Base-by-base conservation (phyloP, 2,329 filamentous ascomycete species). In the Microdochium paspali region DNA sequence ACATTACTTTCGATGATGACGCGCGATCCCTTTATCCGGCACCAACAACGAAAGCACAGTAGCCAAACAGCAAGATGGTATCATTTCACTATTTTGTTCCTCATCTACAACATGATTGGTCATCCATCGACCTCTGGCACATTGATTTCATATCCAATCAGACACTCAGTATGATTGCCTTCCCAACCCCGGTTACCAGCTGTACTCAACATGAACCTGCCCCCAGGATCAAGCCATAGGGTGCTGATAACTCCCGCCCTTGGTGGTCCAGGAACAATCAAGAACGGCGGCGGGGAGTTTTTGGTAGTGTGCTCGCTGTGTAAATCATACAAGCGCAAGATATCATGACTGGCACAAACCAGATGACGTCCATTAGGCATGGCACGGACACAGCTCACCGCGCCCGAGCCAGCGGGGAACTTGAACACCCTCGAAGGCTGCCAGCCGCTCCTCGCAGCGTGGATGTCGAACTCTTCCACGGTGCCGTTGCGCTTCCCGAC, bases 131-230 rank as follows among this genome's bases (percentile, higher is more conserved):
- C n/a, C 24, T 24, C 20, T 13, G 56, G 55, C 3, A 77, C 71
- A 10, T 70, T 71, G 55, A 98, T 95, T 68, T 98, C 93, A 65
- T 98, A 98, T 15, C 93, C 93, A 47, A 98, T 80, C 50, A 98
- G 65, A 1, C 93, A 89, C 68, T 98, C 93, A 0, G 93, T 97
- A 30, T 78, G 84, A 20, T 78, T 82, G 1, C 93, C 93, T 64
- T 97, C 93, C 93, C 93, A 98, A 1, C 93, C 93, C 52, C 93
- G 73, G 52, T 93, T 97, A 0, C 93, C 93, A 4, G 88, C 90
- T 0, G 89, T 87, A 2, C 87, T 91, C 28, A 98, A 78, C 85
- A 98, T 91, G 61, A 90, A 97, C 18, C 82, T 77, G 61, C 88
- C 91, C 0, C 88, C 87, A 4, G 87, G 87, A 62, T 98, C 93